Conservation (phyloP, 2,329 filamentous ascomycete species). For the Epichloe amarillans region DNA sequence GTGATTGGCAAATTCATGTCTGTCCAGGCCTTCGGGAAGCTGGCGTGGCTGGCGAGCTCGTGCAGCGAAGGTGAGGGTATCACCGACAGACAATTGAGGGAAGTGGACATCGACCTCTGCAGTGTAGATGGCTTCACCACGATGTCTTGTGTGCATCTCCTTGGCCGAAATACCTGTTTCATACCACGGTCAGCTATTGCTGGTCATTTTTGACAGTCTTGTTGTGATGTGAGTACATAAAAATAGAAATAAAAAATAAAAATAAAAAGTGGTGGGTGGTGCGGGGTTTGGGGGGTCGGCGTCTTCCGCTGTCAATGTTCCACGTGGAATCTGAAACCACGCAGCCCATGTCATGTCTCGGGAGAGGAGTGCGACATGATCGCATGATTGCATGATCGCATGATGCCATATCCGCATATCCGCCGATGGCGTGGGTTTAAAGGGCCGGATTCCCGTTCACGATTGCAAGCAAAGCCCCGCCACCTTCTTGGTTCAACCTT, state of each 20-base stretch:
- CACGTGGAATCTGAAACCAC: conserved; percentile 1
- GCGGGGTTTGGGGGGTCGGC: background rate
- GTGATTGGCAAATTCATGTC: conserved; percentile 35
- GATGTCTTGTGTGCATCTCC: conserved; percentile 66
- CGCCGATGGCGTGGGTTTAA: background rate
- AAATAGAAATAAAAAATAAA: too few species aligned
- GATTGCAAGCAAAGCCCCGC: background rate
- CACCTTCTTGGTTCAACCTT: background rate
- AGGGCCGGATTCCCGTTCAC: conserved; percentile 3
- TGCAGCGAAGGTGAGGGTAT: conserved; percentile 68
- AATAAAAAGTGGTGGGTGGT: background rate
- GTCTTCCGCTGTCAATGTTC: conserved; percentile 3
- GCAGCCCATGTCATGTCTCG: background rate
- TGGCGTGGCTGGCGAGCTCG: conserved; percentile 51
- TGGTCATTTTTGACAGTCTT: background rate
- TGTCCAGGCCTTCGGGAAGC: conserved; percentile 44
- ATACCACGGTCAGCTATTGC: conserved; percentile 5
- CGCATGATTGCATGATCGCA: background rate
- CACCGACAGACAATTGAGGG: conserved; percentile 61
- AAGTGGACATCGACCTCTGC: conserved; percentile 77
- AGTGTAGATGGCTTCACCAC: conserved; percentile 78
- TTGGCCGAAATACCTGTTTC: conserved; percentile 46
- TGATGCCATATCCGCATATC: background rate
- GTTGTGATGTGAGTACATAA: too few species aligned
- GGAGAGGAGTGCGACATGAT: background rate